Base-by-base conservation (phyloP, 306 rosid species). In the Fragaria ananassa region DNA sequence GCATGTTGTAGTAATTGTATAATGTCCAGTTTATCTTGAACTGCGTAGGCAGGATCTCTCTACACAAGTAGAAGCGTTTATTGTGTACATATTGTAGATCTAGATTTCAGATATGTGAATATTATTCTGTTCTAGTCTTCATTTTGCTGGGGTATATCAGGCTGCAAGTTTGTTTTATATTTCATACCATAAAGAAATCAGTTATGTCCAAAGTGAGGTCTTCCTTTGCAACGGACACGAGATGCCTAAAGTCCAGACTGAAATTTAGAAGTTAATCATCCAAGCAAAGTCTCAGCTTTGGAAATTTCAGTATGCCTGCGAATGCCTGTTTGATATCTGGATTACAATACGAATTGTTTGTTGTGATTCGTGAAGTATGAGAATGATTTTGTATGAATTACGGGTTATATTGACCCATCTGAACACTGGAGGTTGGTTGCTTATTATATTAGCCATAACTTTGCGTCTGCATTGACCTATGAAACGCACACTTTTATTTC, bases 351-450 rank as follows among this genome's bases (percentile, higher is more conserved):
- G 67, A 31, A 5, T 12, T 29, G 4, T 61, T 14, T 61, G 8
- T 29, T 37, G 64, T 58, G 64, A 25, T 23, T 58, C 35, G 35
- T 56, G 14, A 14, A 25, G 61, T 29, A 49, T 8, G 61, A 10
- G 61, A 25, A 46, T 69, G 13, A 31, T 70, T 49, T 29, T 57
- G 42, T 70, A 46, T 27, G 60, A 70, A 1, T 70, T 47, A 51
- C 74, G 29, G 53, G 11, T 41, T n/a, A 7, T 64, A 51, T 71
- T 51, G 75, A 71, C 49, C 64, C 46, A 64, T 64, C 45, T 35
- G 69, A 64, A 34, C 45, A 35, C 69, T 61, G 10, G 67, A 61
- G 67, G 18, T 39, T 61, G 39, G 67, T 19, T 11, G 39, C 67
- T 61, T 29, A 27, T 13, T 27, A 61, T 61, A 61, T 61, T 29